Evolutionary conservation across 352 stramenopile species (phyloP).

Genomic region (Saprolegnia diclina): DNA sequence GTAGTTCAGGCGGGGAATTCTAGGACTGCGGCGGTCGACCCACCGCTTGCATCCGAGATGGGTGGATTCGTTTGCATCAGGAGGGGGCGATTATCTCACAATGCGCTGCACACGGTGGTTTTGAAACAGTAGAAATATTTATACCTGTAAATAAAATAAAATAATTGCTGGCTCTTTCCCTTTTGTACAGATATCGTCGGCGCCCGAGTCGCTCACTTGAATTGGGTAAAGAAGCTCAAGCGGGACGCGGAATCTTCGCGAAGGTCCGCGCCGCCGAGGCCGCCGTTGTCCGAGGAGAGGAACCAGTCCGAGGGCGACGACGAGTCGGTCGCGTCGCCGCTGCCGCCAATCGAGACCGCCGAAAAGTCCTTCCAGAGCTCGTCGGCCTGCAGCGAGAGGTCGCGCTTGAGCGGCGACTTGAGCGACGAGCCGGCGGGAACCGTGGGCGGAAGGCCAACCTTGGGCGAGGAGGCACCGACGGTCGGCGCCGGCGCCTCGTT

Average conservation of each 20-base stretch:
- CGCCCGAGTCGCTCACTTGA: slow-evolving; percentile 14
- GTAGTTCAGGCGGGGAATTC: not conserved
- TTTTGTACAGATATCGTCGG: slow-evolving; percentile 25
- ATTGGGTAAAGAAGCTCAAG: slow-evolving; percentile 28
- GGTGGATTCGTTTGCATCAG: too few relatives aligned
- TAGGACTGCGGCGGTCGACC: too few relatives aligned
- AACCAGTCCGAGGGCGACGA: slow-evolving; percentile 18
- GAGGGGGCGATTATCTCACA: too few relatives aligned
- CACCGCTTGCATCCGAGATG: not conserved
- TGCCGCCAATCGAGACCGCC: slow-evolving; percentile 15
- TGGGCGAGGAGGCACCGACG: slow-evolving; percentile 2
- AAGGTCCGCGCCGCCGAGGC: slow-evolving; percentile 3
- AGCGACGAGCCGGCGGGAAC: slow-evolving; percentile 5
- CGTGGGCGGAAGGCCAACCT: not conserved
- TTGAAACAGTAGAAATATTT: slow-evolving; percentile 29
- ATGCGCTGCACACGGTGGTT: too few relatives aligned
- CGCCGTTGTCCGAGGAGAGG: not conserved
- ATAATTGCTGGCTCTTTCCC: slow-evolving; percentile 27
- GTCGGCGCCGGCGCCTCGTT: not conserved
- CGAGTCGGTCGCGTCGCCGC: not conserved
- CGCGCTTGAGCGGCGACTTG: slow-evolving; percentile 20
- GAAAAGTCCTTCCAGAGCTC: slow-evolving; percentile 27
- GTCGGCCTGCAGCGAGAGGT: slow-evolving; percentile 20
- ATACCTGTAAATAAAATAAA: slow-evolving; percentile 31
- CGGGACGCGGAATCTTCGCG: slow-evolving; percentile 20